Evolutionary conservation across 148 eudicot genomes (phyloP).

Genomic region (Nepenthes gracilis): DNA sequence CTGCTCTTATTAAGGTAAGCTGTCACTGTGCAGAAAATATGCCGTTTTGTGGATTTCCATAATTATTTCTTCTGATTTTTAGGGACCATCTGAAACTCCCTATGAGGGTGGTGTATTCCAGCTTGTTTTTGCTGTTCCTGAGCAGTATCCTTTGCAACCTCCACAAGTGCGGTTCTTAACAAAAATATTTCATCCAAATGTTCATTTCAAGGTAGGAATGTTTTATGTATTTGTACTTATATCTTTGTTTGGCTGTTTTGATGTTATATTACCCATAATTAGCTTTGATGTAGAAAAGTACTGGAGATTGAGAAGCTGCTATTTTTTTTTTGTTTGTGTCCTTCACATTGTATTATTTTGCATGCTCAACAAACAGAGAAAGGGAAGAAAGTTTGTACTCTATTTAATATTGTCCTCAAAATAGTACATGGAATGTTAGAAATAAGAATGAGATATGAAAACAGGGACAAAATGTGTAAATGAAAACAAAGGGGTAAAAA

Average conservation of each 20-base stretch:
- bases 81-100: constrained; percentile 98
- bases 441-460: too few relatives aligned
- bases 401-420: too few relatives aligned
- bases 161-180: constrained; percentile 97
- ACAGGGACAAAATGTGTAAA: too few relatives aligned
- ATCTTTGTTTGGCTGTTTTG: constrained; percentile 13
- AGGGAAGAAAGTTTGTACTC: too few relatives aligned
- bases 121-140: constrained; percentile 94
- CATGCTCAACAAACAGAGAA: too few relatives aligned
- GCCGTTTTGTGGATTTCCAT: not conserved
- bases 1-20: constrained; percentile 47
- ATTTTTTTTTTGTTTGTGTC: too few relatives aligned
- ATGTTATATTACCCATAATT: constrained; percentile 35
- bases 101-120: constrained; percentile 94
- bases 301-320: constrained; percentile 17
- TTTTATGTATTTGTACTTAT: not conserved
- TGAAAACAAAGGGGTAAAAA: too few relatives aligned
- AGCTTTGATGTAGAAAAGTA: constrained; percentile 53
- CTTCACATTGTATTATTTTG: too few relatives aligned
- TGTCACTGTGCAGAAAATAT: not conserved
- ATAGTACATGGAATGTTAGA: too few relatives aligned
- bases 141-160: constrained; percentile 98
- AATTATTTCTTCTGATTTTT: constrained; percentile 6
- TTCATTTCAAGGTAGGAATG: constrained; percentile 80
- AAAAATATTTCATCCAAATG: constrained; percentile 96